Evolutionary conservation across 106 monocot genomes (phyloP).

Genomic region (Hemerocallis citrina): DNA sequence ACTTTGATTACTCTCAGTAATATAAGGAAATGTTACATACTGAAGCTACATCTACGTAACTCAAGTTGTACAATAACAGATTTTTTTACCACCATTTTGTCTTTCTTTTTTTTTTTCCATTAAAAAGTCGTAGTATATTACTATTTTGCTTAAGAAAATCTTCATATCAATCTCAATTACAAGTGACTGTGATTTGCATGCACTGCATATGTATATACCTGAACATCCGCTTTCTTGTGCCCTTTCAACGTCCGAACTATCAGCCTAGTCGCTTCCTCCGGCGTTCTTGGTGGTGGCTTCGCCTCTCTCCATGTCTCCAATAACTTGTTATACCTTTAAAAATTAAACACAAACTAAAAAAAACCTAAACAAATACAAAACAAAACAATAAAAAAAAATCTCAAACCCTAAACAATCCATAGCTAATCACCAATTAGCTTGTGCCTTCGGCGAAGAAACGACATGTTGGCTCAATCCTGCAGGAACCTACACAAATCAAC

Average conservation of each 20-base stretch:
- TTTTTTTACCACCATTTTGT: too few species aligned
- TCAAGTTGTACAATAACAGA: too few species aligned
- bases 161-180: too few species aligned
- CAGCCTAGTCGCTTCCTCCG: constrained; percentile 58
- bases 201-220: constrained; percentile 34
- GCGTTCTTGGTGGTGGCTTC: constrained; percentile 65
- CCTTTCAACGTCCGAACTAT: constrained; percentile 72
- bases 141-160: too few species aligned
- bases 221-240: constrained; percentile 78
- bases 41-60: too few species aligned
- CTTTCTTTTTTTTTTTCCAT: too few species aligned
- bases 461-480: constrained; percentile 65
- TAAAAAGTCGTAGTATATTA: too few species aligned
- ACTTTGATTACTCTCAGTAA: too few species aligned
- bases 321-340: constrained; percentile 63
- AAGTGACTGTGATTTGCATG: not conserved
- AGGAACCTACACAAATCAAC: constrained; percentile 69
- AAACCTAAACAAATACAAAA: not conserved
- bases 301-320: constrained; percentile 69
- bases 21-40: too few species aligned
- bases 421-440: constrained; percentile 69
- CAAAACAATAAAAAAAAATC: not conserved
- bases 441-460: constrained; percentile 76
- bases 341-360: not conserved
- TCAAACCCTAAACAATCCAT: not conserved